Percentiles rank a stretch among this genome's conserved stretches.
These are phyloP conservation scores for Suillus sp. DNA, from an alignment of 768 basidiomycete genomes.

Conservation along the genomic window DNA sequence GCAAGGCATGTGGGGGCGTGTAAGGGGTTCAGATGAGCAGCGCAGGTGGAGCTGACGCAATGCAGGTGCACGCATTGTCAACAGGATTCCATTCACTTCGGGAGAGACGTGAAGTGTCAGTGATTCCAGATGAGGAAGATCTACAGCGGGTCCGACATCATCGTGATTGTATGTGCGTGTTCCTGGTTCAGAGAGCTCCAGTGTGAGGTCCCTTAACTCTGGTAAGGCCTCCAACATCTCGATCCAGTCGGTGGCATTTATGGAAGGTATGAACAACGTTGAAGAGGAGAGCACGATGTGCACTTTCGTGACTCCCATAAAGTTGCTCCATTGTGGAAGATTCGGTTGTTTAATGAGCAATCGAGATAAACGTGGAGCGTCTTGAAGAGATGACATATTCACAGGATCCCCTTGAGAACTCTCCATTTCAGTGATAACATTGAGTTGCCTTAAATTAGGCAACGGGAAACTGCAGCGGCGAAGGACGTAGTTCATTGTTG, in stretches of 20 bases:
- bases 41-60: constrained; percentile 44
- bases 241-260: constrained; percentile 28
- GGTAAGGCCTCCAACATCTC: constrained; percentile 42
- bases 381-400: constrained; percentile 34
- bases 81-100: constrained; percentile 31
- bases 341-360: constrained; percentile 38
- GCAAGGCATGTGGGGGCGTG: constrained; percentile 29
- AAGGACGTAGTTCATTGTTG: constrained; percentile 43
- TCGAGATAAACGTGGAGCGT: constrained; percentile 38
- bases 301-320: constrained; percentile 38
- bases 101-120: constrained; percentile 35
- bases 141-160: constrained; percentile 16
- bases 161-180: constrained; percentile 30
- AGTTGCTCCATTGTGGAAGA: constrained; percentile 38
- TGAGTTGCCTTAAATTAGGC: constrained; percentile 40
- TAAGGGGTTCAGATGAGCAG: constrained; percentile 33
- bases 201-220: constrained; percentile 41
- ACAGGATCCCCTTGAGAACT: constrained; percentile 22
- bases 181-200: constrained; percentile 39
- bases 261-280: constrained; percentile 20
- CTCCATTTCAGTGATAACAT: constrained; percentile 34
- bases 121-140: constrained; percentile 30
- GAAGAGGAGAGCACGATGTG: constrained; percentile 34
- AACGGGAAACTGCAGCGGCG: constrained; percentile 37
- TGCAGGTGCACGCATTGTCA: constrained; percentile 36